Percentiles rank a stretch among this genome's conserved stretches.
phyloP scores from a whole-genome alignment of 495 filamentous ascomycete genomes.

The Cenococcum geophilum region DNA sequence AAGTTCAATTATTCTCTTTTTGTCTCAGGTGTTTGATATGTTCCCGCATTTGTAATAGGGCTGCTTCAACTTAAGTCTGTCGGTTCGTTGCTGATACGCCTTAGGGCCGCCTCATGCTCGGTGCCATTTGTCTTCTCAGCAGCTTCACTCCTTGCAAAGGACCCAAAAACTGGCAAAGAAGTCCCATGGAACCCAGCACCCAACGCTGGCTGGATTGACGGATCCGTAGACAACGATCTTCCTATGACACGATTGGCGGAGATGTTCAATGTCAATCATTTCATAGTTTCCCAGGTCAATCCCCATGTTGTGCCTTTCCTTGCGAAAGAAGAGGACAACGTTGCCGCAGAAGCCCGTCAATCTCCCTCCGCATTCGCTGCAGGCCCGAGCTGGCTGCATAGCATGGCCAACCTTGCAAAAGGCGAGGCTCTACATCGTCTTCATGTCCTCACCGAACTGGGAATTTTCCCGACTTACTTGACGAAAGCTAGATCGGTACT shows the following conservation, averaged over 20 bases:
- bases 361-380: conserved; percentile 38
- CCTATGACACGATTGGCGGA: conserved; percentile 87
- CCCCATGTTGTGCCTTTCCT: conserved; percentile 90
- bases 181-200: conserved; percentile 78
- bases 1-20: conserved; percentile 35
- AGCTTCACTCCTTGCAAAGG: conserved; percentile 72
- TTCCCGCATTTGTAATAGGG: not conserved
- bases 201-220: conserved; percentile 76
- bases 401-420: conserved; percentile 67
- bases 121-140: conserved; percentile 82
- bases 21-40: not conserved
- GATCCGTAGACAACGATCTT: conserved; percentile 88
- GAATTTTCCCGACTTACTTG: conserved; percentile 72
- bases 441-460: conserved; percentile 73
- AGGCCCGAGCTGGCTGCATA: conserved; percentile 55
- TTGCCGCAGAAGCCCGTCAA: conserved; percentile 35
- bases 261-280: conserved; percentile 98
- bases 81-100: conserved; percentile 24
- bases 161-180: conserved; percentile 70
- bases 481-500: conserved; percentile 75
- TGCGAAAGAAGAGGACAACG: conserved; percentile 58
- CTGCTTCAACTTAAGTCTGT: not conserved
- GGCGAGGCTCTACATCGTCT: conserved; percentile 76
- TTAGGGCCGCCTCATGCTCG: conserved; percentile 79
- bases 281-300: conserved; percentile 95